Evolutionary conservation across 768 basidiomycete genomes (phyloP), one percentile per base, ranked within the genome.

Genomic region (Termitomyces sp.): DNA sequence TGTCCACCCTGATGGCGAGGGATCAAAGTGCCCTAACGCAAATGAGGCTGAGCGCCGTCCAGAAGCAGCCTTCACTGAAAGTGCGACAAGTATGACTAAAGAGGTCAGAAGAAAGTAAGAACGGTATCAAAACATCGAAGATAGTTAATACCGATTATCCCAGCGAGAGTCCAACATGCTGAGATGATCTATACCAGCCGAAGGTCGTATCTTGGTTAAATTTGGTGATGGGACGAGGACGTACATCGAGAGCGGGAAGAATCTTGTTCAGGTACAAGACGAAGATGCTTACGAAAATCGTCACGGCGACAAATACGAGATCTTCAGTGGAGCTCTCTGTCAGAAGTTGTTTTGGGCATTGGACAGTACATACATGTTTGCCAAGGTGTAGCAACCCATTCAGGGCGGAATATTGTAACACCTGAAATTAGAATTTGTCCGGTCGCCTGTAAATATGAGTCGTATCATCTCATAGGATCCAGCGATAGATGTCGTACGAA

Each of bases 1-100:
- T 2, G 77, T 77, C 86, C 85, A 87, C 7, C 87, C 86, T 0
- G 86, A 83, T 22, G 73, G 68, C n/a, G 84, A 79, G 0, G 81
- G 72, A 64, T 87, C 80, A 54, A 85, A 88, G 58, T 80, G 75
- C 13, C 77, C 77, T 3, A 87, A 72, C 0, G 81, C 85, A 63
- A 79, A 87, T 1, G 77, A 70, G 0, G 77, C 81, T 13, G 85
- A 74, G 53, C 77, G 79, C 20, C 81, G 78, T 1, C 84, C 83
- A 12, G 71, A 68, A 1, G 80, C 79, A 4, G 85, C 85, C 67
- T 84, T 85, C 26, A 70, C 76, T 6, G 84, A 84, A 4, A 86
- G 66, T 40, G 76, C 77, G 28, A 87, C 70, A 32, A 87, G 70
- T 54, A 79, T 84, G 18, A 85, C 84, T 81, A 13, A 5, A 35